Evolutionary conservation across 1,284 basidiomycete species (phyloP), one percentile per base, ranked within the genome.

Genomic region (Athelia psychrophila): DNA sequence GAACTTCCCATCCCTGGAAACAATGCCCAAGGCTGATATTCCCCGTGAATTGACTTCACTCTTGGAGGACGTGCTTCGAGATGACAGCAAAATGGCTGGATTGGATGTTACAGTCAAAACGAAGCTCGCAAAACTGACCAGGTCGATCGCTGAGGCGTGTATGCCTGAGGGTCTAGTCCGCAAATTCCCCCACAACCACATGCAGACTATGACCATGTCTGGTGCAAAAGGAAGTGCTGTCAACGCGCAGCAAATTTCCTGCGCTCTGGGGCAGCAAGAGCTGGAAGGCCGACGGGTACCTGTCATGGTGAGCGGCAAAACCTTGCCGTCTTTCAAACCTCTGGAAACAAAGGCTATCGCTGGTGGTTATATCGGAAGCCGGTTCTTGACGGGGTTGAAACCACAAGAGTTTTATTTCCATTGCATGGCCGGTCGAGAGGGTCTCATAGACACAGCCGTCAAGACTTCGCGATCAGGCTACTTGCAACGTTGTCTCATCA

Each of bases 401-500:
- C 97, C 97, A 0, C 97, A 99, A 68, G 97, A 99, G 70, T 99
- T 98, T 75, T 99, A 98, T 76, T 99, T 99, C 82, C 97, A 99
- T 75, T 98, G 97, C 71, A 99, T 99, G 97, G 95, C 97, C 54
- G 97, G 97, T 50, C 87, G 97, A 62, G 97, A 99, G 75, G 97
- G 97, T 69, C 81, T 99, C 30, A 99, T 99, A 64, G 97, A 99
- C 68, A 99, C 97, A 10, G 97, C 97, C 47, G 97, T 99, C 71
- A 99, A 99, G 75, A 99, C 97, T 4, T 93, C 92, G 58, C 93
- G 97, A 58, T 99, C 97, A 10, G 97, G 97, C 20, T 99, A 99
- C 70, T 81, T 99, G 44, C 97, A 99, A 68, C 86, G 97, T 53
- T 99, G 97, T 75, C 77, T 99, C 60, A 97, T 99, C 79, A 99